phyloP scores from a whole-genome alignment of 495 filamentous ascomycete species.

The Pseudomonodictys pantanalensis region DNA sequence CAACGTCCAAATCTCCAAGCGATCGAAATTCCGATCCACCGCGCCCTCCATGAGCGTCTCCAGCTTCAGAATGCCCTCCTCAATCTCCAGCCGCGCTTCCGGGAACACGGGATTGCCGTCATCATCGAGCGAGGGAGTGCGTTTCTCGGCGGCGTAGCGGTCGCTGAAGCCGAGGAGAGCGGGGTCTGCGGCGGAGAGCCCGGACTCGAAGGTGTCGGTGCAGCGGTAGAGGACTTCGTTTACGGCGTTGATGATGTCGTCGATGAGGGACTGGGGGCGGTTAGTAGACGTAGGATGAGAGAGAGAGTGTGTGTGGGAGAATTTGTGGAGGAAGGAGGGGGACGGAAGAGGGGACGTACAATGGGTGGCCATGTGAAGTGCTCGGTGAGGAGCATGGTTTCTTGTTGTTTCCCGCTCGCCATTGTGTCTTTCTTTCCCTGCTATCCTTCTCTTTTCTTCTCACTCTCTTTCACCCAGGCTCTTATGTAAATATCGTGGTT shows the following conservation, averaged over 20 bases:
- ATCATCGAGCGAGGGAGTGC: conserved; percentile 53
- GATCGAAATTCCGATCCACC: conserved; percentile 76
- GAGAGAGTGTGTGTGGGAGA: too few species aligned
- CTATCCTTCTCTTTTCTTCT: background rate
- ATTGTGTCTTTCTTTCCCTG: conserved; percentile 38
- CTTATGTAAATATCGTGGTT: too few species aligned
- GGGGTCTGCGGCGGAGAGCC: conserved; percentile 68
- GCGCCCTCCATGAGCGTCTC: conserved; percentile 88
- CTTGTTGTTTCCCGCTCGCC: conserved; percentile 47
- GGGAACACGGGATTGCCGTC: conserved; percentile 43
- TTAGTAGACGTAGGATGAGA: conserved; percentile 23
- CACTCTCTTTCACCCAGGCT: too few species aligned
- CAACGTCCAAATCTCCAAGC: conserved; percentile 78
- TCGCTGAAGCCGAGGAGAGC: conserved; percentile 67
- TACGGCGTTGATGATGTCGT: conserved; percentile 95
- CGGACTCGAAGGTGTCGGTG: conserved; percentile 76
- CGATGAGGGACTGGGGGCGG: conserved; percentile 70
- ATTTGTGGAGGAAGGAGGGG: conserved; percentile 31
- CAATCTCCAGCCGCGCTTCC: conserved; percentile 71
- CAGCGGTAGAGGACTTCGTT: conserved; percentile 86
- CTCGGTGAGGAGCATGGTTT: conserved; percentile 83
- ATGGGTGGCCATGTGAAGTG: conserved; percentile 93
- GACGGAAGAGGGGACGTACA: conserved; percentile 51
- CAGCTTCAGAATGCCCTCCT: conserved; percentile 84
- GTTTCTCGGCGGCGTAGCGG: conserved; percentile 30